phyloP scores from a whole-genome alignment of 2,329 filamentous ascomycete genomes.

The Ascochyta lentis region DNA sequence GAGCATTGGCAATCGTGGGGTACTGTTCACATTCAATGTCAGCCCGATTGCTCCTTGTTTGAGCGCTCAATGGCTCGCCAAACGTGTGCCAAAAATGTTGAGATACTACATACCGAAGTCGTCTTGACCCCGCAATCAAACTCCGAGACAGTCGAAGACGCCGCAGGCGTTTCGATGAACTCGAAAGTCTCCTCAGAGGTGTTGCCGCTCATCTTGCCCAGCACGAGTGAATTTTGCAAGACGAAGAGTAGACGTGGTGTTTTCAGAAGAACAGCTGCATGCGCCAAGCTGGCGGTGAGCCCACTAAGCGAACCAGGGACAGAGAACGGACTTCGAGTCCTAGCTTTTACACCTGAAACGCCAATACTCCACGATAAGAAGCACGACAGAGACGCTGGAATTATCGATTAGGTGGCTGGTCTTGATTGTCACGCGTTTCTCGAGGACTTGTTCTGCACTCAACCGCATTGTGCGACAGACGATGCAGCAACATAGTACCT shows the following conservation, averaged over 20 bases:
- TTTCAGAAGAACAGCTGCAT: constrained; percentile 27
- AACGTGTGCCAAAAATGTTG: constrained; percentile 22
- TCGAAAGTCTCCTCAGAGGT: constrained; percentile 65
- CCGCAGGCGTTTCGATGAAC: constrained; percentile 69
- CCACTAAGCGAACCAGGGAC: constrained; percentile 32
- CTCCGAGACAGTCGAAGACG: constrained; percentile 58
- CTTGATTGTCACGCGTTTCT: no score
- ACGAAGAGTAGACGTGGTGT: constrained; percentile 31
- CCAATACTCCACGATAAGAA: constrained; percentile 14
- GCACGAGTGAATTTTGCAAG: constrained; percentile 42
- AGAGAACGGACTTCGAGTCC: constrained; percentile 13
- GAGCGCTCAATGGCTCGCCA: constrained; percentile 42
- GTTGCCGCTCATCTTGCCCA: constrained; percentile 45
- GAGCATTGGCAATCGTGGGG: constrained; percentile 90
- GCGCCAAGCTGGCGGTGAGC: constrained; percentile 41
- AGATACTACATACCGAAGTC: constrained; percentile 60
- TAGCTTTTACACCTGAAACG: constrained; percentile 32
- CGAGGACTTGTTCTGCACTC: no score
- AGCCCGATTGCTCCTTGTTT: constrained; percentile 27
- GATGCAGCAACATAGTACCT: no score
- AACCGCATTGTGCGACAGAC: no score
- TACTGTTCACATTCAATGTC: constrained; percentile 62
- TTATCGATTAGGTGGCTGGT: background rate
- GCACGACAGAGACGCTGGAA: background rate
- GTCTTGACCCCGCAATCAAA: constrained; percentile 67